These are phyloP conservation scores for Phytophthora brassicae DNA, from an alignment of 352 stramenopile genomes.

Conservation along the genomic window DNA sequence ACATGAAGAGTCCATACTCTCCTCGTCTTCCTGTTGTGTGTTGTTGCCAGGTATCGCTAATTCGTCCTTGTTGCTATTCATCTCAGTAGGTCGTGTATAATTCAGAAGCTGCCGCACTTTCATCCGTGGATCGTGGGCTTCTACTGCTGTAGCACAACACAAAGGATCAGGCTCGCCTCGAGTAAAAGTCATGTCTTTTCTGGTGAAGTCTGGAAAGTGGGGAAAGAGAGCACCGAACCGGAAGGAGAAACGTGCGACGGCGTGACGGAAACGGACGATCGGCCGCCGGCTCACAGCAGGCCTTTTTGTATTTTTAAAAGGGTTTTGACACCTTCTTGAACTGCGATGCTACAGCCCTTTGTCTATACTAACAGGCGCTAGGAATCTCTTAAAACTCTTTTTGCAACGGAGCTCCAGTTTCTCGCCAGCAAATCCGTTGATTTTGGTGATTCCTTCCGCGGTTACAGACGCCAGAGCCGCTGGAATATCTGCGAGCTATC, in stretches of 20 bases:
- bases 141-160: conserved; percentile 39
- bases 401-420: conserved; percentile 8
- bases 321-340: neutral
- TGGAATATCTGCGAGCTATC: neutral
- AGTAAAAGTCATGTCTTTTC: conserved; percentile 46
- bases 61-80: conserved; percentile 9
- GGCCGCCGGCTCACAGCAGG: neutral
- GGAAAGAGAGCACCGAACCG: conserved; percentile 1
- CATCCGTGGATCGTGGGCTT: conserved; percentile 35
- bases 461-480: conserved; percentile 29
- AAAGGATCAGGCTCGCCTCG: conserved; percentile 53
- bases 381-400: conserved; percentile 10
- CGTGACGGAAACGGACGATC: conserved; percentile 44
- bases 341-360: conserved; percentile 5
- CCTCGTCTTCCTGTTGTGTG: conserved; percentile 13
- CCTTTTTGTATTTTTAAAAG: conserved; percentile 20
- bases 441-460: conserved; percentile 23
- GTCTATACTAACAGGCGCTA: neutral
- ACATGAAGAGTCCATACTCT: conserved; percentile 4
- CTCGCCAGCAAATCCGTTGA: conserved; percentile 23
- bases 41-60: conserved; percentile 25
- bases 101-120: conserved; percentile 52
- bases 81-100: conserved; percentile 33
- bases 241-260: conserved; percentile 21
- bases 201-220: conserved; percentile 24